Conservation (phyloP, 2,329 filamentous ascomycete genomes). For the Lomentospora prolificans region DNA sequence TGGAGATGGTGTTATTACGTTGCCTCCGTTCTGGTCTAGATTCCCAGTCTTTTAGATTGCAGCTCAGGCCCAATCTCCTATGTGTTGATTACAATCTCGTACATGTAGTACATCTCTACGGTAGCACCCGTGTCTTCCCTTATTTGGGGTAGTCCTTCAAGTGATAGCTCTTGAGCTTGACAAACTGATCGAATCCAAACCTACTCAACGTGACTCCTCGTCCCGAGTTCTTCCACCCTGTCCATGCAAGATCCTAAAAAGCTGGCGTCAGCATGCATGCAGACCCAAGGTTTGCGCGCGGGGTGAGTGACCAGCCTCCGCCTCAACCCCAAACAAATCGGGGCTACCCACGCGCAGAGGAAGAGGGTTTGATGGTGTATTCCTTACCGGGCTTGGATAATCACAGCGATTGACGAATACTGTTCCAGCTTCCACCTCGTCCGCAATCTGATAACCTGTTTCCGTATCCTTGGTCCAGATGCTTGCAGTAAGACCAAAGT, state of each 20-base stretch:
- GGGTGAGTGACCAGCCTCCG: background rate
- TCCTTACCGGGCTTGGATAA: constrained; percentile 75
- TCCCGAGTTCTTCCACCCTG: constrained; percentile 94
- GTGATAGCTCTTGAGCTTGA: constrained; percentile 94
- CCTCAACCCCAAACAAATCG: too few relatives aligned
- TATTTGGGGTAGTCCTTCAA: constrained; percentile 70
- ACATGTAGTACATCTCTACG: background rate
- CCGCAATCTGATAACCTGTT: constrained; percentile 65
- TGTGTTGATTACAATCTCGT: too few relatives aligned
- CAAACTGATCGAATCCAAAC: constrained; percentile 91
- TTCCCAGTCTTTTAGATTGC: too few relatives aligned
- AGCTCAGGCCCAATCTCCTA: too few relatives aligned
- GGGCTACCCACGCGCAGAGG: too few relatives aligned
- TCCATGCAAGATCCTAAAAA: constrained; percentile 79
- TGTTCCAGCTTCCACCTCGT: constrained; percentile 81
- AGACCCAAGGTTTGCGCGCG: too few relatives aligned
- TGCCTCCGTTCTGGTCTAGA: too few relatives aligned
- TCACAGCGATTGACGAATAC: constrained; percentile 95
- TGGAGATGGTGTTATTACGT: too few relatives aligned
- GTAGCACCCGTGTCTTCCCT: constrained; percentile 5
- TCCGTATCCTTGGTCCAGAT: constrained; percentile 88
- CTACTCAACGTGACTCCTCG: constrained; percentile 81
- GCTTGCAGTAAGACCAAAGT: constrained; percentile 90
- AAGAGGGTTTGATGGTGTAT: too few relatives aligned
- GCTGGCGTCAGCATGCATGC: constrained; percentile 13